A percentile compares a stretch with the other conserved stretches of the same genome.
Evolutionary conservation across 1,284 basidiomycete species (phyloP).

Genomic region (Porodaedalea pini): DNA sequence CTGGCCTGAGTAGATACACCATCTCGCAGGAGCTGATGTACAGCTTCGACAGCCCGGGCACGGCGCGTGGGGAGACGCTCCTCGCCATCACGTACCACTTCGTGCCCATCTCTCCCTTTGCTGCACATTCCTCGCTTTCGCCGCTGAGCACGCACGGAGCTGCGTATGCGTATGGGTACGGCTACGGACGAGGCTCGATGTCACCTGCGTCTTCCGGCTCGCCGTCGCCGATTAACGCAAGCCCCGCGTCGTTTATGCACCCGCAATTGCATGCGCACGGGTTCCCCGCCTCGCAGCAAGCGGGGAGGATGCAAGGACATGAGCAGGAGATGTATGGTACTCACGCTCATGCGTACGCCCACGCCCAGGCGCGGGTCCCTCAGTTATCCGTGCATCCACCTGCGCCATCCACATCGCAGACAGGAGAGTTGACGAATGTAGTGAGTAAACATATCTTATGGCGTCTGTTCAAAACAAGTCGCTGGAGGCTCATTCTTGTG

Average conservation of each 20-base stretch:
- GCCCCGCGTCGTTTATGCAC: neutral
- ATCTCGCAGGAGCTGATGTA: conserved; percentile 16
- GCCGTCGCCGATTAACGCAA: neutral
- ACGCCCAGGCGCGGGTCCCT: neutral
- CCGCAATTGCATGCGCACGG: too few species aligned
- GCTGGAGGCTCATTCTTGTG: neutral
- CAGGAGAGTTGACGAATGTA: neutral
- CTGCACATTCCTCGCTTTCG: neutral
- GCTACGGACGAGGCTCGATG: neutral
- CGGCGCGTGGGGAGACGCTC: conserved; percentile 12
- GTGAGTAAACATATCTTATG: neutral
- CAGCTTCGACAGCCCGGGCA: conserved; percentile 6
- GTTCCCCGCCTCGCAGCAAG: neutral
- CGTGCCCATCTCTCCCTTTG: neutral
- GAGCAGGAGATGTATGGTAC: neutral
- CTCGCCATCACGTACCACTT: conserved; percentile 16
- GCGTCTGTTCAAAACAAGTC: neutral
- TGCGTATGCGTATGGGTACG: neutral
- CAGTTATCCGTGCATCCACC: neutral
- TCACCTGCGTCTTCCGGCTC: neutral
- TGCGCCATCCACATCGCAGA: neutral
- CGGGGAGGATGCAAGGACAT: neutral
- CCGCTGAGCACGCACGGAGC: neutral
- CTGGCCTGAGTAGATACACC: conserved; percentile 9
- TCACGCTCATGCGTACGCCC: neutral